Evolutionary conservation across 1,139 yeast genomes (phyloP), one percentile per base, ranked within the genome.

Genomic region (Saccharomyces hybrid): DNA sequence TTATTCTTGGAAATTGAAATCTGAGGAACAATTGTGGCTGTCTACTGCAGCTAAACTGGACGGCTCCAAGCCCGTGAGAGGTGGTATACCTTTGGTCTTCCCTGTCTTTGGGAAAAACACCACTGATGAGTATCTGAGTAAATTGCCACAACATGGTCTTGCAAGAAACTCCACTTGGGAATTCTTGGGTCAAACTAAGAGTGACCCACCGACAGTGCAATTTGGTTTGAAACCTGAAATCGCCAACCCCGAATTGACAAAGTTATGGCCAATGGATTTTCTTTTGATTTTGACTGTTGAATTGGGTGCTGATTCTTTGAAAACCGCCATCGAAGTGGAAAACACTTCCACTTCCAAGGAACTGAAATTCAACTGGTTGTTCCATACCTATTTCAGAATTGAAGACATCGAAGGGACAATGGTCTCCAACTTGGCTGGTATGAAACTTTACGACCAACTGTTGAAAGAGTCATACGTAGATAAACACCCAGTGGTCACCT

Each of bases 1-100:
- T 7, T 72, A 81, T 38, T 88, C 96, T 1, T 93, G 98, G 98
- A 80, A 77, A 55, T 68, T 83, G 48, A 73, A 79, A 34, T 89
- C 86, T 29, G 71, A 74, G 52, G 97, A 93, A 70, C 91, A 86
- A 71, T 71, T 85, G 51, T 85, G 87, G 85, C 69, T 86, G 47
- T 81, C 87, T 8, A 72, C 75, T 13, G 93, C 82, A 47, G 97
- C 98, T 52, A 81, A 83, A 63, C 74, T 91, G 58, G 98, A 93
- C 65, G 97, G 97, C 3, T 73, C 91, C 51, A 88, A 86, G 69
- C 95, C 98, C 1, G 97, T 93, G 27, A 81, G 99, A 68, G 99
- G 99, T 58, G 99, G 99, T 51, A 88, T 93, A 54, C 99, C 99
- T 11, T 76, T 93, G 31, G 98, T 91, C 2, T 93, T 93, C 78